A percentile compares a stretch with the other conserved stretches of the same genome.
phyloP scores from a whole-genome alignment of 208 protist species.

The Crithidia acanthocephali region DNA sequence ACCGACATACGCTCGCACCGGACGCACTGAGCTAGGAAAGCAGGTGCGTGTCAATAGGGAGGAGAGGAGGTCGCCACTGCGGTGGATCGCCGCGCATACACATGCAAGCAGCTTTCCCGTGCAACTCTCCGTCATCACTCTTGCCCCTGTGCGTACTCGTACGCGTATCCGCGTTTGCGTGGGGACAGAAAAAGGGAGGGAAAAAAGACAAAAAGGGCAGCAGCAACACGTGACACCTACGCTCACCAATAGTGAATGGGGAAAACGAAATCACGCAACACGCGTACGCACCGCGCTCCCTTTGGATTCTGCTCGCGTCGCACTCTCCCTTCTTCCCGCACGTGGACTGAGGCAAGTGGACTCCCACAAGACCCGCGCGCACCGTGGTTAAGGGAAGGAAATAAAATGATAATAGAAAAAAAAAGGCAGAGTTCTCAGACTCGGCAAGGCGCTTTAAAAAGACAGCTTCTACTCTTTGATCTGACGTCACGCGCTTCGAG shows the following conservation, averaged over 20 bases:
- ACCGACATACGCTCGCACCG: no score
- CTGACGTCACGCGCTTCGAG: background rate
- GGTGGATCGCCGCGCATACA: slow-evolving; percentile 16
- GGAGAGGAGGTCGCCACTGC: background rate
- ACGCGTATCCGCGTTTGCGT: background rate
- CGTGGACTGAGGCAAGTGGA: background rate
- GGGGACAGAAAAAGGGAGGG: background rate
- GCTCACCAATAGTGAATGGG: background rate
- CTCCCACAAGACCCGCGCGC: background rate
- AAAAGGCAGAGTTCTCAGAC: slow-evolving; percentile 1
- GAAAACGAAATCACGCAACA: background rate
- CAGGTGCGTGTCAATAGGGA: no score
- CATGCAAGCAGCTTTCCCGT: slow-evolving; percentile 16
- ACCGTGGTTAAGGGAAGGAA: slow-evolving; percentile 7
- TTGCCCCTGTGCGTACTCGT: background rate
- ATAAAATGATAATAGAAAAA: slow-evolving; percentile 1
- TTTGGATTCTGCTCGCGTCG: background rate
- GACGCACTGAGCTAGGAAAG: no score
- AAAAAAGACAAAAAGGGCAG: background rate
- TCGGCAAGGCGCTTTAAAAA: background rate
- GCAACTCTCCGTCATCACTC: background rate
- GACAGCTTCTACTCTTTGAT: background rate
- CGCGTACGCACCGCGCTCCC: background rate
- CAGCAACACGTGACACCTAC: background rate
- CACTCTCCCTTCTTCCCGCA: slow-evolving; percentile 11